phyloP scores from a whole-genome alignment of 768 basidiomycete genomes.

The Lactarius evosmus region DNA sequence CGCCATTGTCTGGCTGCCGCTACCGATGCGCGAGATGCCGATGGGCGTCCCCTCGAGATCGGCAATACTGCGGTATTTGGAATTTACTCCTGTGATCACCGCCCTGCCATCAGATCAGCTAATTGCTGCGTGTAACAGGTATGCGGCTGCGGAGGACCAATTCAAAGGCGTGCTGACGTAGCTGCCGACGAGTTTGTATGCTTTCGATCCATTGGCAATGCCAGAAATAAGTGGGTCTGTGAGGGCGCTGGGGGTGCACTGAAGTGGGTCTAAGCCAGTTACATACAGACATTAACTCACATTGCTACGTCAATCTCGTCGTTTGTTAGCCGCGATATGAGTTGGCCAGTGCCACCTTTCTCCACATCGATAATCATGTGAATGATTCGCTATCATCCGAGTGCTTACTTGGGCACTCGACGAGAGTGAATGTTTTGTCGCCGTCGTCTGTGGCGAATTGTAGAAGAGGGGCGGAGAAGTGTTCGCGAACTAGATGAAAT shows the following conservation, averaged over 20 bases:
- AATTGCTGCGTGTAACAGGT: not conserved
- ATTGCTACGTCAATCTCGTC: conserved; percentile 82
- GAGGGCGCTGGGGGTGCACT: conserved; percentile 55
- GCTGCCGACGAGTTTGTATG: conserved; percentile 90
- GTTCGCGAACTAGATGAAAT: conserved; percentile 60
- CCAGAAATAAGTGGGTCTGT: conserved; percentile 91
- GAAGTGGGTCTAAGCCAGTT: not conserved
- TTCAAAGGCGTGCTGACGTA: conserved; percentile 87
- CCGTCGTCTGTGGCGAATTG: conserved; percentile 73
- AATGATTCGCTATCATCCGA: not conserved
- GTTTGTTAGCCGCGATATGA: conserved; percentile 70
- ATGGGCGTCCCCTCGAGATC: conserved; percentile 79
- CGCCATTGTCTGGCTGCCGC: conserved; percentile 93
- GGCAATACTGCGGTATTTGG: conserved; percentile 62
- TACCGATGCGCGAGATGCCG: conserved; percentile 87
- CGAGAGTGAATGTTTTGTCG: conserved; percentile 70
- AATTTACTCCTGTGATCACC: conserved; percentile 81
- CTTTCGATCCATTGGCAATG: conserved; percentile 81
- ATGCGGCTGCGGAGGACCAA: conserved; percentile 49
- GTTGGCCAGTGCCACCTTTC: conserved; percentile 79
- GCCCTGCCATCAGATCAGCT: conserved; percentile 53
- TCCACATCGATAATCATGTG: not conserved
- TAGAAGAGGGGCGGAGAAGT: conserved; percentile 89
- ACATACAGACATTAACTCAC: conserved; percentile 39
- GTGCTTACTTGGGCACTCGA: conserved; percentile 81